Evolutionary conservation across 106 monocot species (phyloP).

Genomic region (Narthecium ossifragum): DNA sequence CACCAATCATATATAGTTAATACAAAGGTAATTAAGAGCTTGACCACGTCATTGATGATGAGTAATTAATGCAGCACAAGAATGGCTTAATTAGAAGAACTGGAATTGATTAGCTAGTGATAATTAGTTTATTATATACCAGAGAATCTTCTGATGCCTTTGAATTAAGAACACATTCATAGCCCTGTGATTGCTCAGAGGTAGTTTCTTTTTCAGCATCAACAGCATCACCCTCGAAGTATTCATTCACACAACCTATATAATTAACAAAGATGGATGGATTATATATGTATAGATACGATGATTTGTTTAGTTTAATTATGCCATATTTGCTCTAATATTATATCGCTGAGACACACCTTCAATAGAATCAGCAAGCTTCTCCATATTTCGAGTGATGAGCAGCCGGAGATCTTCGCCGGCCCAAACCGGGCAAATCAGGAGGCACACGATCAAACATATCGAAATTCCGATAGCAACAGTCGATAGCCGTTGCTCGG

Average conservation of each 20-base stretch:
- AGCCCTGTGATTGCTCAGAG: constrained; percentile 4
- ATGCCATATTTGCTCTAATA: too few species aligned
- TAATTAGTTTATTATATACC: constrained; percentile 9
- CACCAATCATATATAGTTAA: too few species aligned
- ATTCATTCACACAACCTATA: constrained; percentile 10
- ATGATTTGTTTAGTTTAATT: too few species aligned
- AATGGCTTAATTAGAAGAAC: too few species aligned
- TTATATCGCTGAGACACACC: constrained; percentile 27
- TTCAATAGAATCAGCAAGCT: constrained; percentile 42
- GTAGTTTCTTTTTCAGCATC: not conserved
- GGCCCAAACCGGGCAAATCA: constrained; percentile 50
- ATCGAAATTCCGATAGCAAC: constrained; percentile 40
- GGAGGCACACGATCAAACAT: constrained; percentile 25
- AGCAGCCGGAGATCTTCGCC: constrained; percentile 47
- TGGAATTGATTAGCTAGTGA: too few species aligned
- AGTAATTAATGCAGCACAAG: too few species aligned
- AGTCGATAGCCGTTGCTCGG: constrained; percentile 21
- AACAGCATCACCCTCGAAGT: constrained; percentile 4
- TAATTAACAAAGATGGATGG: too few species aligned
- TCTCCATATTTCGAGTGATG: constrained; percentile 42
- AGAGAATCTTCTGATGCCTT: constrained; percentile 24
- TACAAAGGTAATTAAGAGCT: too few species aligned
- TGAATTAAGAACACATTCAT: constrained; percentile 27
- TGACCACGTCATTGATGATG: too few species aligned
- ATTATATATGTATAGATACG: too few species aligned